Percentiles rank a stretch among this genome's conserved stretches.
These are phyloP conservation scores for Butyriboletus loyo DNA, from an alignment of 768 basidiomycete genomes.

Conservation along the genomic window DNA sequence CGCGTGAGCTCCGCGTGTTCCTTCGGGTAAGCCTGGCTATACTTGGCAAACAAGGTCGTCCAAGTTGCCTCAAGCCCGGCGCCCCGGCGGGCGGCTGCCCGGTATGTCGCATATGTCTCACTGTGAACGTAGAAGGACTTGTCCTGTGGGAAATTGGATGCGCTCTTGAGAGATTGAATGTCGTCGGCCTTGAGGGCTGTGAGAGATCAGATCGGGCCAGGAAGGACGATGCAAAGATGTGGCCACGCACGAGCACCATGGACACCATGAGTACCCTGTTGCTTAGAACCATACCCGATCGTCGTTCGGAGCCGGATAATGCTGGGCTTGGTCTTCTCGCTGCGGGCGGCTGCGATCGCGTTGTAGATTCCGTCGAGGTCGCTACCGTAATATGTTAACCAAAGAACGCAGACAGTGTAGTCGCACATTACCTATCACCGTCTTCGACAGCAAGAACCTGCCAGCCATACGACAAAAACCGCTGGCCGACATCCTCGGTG, in stretches of 20 bases:
- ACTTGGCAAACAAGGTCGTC: constrained; percentile 64
- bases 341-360: constrained; percentile 74
- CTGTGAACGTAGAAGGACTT: constrained; percentile 75
- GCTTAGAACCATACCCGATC: constrained; percentile 92
- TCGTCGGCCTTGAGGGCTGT: constrained; percentile 92
- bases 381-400: constrained; percentile 36
- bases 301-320: constrained; percentile 84
- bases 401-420: background rate
- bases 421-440: constrained; percentile 61
- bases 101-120: constrained; percentile 68
- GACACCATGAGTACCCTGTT: constrained; percentile 90
- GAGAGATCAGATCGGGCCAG: constrained; percentile 4
- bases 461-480: constrained; percentile 93
- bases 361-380: constrained; percentile 76
- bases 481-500: constrained; percentile 88
- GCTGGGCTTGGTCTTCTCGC: constrained; percentile 79
- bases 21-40: constrained; percentile 73
- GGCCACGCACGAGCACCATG: constrained; percentile 81
- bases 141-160: constrained; percentile 78
- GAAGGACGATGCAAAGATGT: background rate
- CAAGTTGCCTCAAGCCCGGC: constrained; percentile 72
- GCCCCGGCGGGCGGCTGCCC: constrained; percentile 65
- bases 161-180: constrained; percentile 75
- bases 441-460: constrained; percentile 82
- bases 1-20: constrained; percentile 86